Evolutionary conservation across 1,284 basidiomycete species (phyloP).

Genomic region (Grifola frondosa): DNA sequence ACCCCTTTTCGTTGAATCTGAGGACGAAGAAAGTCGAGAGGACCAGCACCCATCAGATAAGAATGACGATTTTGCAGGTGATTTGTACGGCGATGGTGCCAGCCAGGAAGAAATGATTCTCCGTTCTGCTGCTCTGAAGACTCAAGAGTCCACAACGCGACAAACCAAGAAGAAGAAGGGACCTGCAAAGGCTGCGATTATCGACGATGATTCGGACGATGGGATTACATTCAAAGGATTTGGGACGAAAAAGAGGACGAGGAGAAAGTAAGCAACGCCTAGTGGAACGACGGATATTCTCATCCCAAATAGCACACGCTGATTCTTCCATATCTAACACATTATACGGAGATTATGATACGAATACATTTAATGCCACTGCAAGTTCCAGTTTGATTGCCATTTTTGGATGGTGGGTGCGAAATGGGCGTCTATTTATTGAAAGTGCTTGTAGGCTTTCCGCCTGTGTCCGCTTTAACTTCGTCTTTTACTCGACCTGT

Average conservation of each 20-base stretch:
- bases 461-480: too few species aligned
- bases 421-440: too few species aligned
- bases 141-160: slow-evolving; percentile 6
- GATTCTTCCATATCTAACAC: too few species aligned
- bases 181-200: slow-evolving; percentile 39
- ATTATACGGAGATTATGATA: too few species aligned
- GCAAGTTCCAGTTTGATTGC: too few species aligned
- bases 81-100: slow-evolving; percentile 9
- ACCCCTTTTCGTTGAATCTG: slow-evolving; percentile 28
- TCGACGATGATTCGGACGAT: slow-evolving; percentile 71
- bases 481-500: not conserved
- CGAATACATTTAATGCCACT: too few species aligned
- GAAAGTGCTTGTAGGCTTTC: too few species aligned
- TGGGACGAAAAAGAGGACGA: slow-evolving; percentile 35
- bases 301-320: too few species aligned
- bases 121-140: slow-evolving; percentile 10
- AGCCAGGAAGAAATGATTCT: slow-evolving; percentile 8
- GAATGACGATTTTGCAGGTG: slow-evolving; percentile 6
- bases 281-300: too few species aligned
- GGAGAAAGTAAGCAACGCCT: slow-evolving; percentile 9
- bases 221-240: slow-evolving; percentile 68
- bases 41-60: slow-evolving; percentile 1
- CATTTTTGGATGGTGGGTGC: too few species aligned
- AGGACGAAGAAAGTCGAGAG: slow-evolving; percentile 10
- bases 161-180: slow-evolving; percentile 26